These are phyloP conservation scores for Citropsis articulata DNA, from an alignment of 345 rosid genomes.

Conservation along the genomic window DNA sequence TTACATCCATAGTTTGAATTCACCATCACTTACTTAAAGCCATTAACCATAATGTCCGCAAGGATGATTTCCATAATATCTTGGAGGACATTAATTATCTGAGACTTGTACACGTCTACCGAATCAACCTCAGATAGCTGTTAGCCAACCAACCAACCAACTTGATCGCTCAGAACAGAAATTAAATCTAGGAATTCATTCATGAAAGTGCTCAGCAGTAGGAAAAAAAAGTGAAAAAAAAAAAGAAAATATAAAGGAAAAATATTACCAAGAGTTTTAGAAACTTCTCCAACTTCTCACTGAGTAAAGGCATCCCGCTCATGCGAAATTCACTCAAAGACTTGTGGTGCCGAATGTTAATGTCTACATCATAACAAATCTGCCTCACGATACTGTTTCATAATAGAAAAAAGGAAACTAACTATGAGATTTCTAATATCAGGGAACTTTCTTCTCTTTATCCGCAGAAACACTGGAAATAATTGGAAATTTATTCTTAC, in stretches of 20 bases:
- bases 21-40: slow-evolving; percentile 63
- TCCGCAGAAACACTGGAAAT: neutral
- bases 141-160: slow-evolving; percentile 24
- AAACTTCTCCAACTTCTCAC: slow-evolving; percentile 75
- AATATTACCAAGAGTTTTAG: slow-evolving; percentile 60
- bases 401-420: slow-evolving; percentile 14
- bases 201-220: slow-evolving; percentile 1
- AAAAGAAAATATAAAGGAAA: slow-evolving; percentile 4
- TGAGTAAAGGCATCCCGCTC: slow-evolving; percentile 78
- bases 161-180: neutral
- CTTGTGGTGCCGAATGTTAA: slow-evolving; percentile 35
- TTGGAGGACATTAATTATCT: slow-evolving; percentile 85
- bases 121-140: slow-evolving; percentile 52
- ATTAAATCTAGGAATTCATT: neutral
- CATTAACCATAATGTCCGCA: slow-evolving; percentile 69
- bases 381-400: slow-evolving; percentile 49
- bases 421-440: slow-evolving; percentile 2
- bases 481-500: slow-evolving; percentile 37
- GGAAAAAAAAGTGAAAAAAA: neutral
- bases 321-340: slow-evolving; percentile 65
- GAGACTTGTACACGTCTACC: slow-evolving; percentile 46
- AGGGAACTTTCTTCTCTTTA: neutral
- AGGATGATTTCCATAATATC: slow-evolving; percentile 87
- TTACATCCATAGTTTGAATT: neutral
- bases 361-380: slow-evolving; percentile 56